Base-by-base conservation (phyloP, 2,329 filamentous ascomycete species). In the Tolypocladium amazonense region DNA sequence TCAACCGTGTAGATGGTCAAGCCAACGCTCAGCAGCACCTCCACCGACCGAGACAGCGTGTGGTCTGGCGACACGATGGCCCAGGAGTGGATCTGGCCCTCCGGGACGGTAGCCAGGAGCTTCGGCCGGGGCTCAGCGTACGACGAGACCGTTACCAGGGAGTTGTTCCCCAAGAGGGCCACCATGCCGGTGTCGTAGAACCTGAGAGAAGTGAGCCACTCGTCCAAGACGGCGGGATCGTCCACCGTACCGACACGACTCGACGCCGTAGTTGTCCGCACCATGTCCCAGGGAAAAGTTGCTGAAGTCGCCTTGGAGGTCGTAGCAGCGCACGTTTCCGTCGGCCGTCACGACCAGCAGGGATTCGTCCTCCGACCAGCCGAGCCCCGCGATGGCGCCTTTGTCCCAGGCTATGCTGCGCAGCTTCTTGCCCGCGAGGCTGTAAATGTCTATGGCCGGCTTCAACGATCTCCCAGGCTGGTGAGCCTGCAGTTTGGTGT, bases 131-230 rank as follows among this genome's bases (percentile, higher is more conserved):
- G 94, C 71, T 99, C 94, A 53, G 90, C 81, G 71, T 97, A 97
- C 39, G 89, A 88, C 4, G 90, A 85, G n/a, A 99, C 92, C 0
- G 89, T 85, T 53, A 99, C 81, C 45, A 99, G 77, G 54, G 88
- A 82, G 71, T 97, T 97, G 76, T 97, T 96, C 12, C 87, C 86
- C 25, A 97, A 83, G 45, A 99, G 79, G 9, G 92, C 94, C 30
- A 97, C 93, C 73, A 99, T 91, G n/a, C 94, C 94, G 37, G 85
- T 86, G 56, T 88, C 85, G 79, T 95, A 97, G 76, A 99, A 99
- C 15, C 76, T 78, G 45, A 38, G 14, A 52, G 25, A 12, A 18
- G 50, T 62, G 35, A 63, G 59, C 54, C 15, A 8, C 11, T 8
- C 7, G 27, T 15, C 18, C 56, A 1, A 11, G 18, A 8, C 18